Base-by-base conservation (phyloP, 495 filamentous ascomycete genomes). In the Lepidopterella palustris region DNA sequence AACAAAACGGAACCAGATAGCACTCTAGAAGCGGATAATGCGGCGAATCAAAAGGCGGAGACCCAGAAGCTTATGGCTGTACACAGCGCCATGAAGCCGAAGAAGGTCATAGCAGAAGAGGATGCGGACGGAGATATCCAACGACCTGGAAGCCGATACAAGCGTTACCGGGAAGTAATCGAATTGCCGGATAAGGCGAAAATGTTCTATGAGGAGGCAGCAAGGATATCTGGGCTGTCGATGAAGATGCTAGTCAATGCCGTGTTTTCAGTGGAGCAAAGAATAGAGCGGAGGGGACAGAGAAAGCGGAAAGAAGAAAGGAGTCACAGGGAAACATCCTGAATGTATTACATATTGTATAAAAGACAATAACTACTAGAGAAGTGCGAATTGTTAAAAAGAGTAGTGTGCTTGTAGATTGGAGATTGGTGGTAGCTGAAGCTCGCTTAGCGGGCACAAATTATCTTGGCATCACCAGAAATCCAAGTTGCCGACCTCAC, bases 91-190 rank as follows among this genome's bases (percentile, higher is more conserved):
- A 50, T 82, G 29, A 68, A 68, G 42, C 60, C 20, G 48, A 54
- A 25, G 28, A 45, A 40, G 54, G 55, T 48, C 53, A 58, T 62
- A 11, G 55, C 66, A 55, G 48, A 65, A 40, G 32, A 32, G n/a
- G 49, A 71, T 3, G 65, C 63, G 69, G 13, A 71, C 13, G 64
- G 65, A 13, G 31, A 56, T 23, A 67, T 72, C 18, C 67, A 63
- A 11, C 73, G 79, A 32, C 79, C 82, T 5, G 84, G 84, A 45
- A 76, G 77, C 20, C 71, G 73, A 32, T 88, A 87, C 60, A 76
- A 73, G 60, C 74, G 79, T 9, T 88, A 84, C 72, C 74, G 81
- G 42, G 76, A 64, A 23, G 74, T 76, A 60, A 77, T 81, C 10
- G 80, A 87, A 29, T 71, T 90, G 40, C 73, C 80, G 4, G 74